Evolutionary conservation across 2,329 filamentous ascomycete species (phyloP).

Genomic region (Venturia effusa): DNA sequence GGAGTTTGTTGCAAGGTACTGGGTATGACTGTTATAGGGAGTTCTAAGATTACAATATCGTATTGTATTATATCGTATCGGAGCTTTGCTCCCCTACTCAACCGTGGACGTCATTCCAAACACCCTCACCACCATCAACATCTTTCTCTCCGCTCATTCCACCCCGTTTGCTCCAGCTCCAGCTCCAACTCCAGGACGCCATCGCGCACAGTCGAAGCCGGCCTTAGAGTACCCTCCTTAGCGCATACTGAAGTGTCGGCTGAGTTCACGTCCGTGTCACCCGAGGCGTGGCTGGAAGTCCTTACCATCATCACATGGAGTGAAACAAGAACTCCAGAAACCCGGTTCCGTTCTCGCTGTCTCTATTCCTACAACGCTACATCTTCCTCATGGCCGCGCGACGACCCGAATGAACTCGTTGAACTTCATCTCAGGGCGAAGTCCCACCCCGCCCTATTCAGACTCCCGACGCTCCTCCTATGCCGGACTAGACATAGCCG

Average conservation of each 20-base stretch:
- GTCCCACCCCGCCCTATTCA: slow-evolving; percentile 40
- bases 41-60: background rate
- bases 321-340: background rate
- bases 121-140: background rate
- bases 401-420: slow-evolving; percentile 80
- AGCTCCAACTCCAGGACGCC: background rate
- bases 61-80: background rate
- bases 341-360: background rate
- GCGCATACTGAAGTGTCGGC: background rate
- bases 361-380: slow-evolving; percentile 6
- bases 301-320: background rate
- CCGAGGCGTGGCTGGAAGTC: background rate
- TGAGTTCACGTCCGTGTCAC: background rate
- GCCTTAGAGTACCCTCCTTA: background rate
- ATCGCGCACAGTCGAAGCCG: background rate
- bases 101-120: background rate
- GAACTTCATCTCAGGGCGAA: slow-evolving; percentile 78
- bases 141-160: background rate
- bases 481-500: slow-evolving; percentile 27
- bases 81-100: background rate
- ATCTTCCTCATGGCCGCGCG: slow-evolving; percentile 35
- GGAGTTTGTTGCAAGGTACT: background rate
- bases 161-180: background rate
- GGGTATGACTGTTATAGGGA: background rate
- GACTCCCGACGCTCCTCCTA: slow-evolving; percentile 45